Percentiles rank a stretch among this genome's conserved stretches.
Evolutionary conservation across 306 rosid genomes (phyloP).

Genomic region (Gastrolobium bilobum): DNA sequence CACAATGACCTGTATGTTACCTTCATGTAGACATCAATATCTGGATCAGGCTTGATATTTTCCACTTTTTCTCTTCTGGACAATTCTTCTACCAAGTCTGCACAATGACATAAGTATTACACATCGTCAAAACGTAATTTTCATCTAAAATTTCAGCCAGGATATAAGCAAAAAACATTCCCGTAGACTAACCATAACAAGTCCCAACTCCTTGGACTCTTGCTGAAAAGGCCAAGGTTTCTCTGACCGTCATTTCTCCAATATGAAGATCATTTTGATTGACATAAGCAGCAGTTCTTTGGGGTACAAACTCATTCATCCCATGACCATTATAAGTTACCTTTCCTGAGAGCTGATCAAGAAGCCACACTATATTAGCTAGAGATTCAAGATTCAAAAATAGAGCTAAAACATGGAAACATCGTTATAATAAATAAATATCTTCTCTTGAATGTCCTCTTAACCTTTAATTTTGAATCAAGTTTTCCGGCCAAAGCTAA

Average conservation of each 20-base stretch:
- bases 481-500: no score
- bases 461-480: background rate
- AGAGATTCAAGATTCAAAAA: background rate
- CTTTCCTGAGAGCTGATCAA: constrained; percentile 58
- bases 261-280: no score
- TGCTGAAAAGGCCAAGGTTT: no score
- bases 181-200: constrained; percentile 59
- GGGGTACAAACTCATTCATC: background rate
- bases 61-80: constrained; percentile 67
- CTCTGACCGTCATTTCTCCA: no score
- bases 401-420: background rate
- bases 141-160: constrained; percentile 5
- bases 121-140: background rate
- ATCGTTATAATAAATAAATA: background rate
- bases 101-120: background rate
- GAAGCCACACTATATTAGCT: background rate
- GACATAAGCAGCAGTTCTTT: no score
- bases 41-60: constrained; percentile 68
- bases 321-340: constrained; percentile 64
- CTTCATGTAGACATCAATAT: constrained; percentile 71
- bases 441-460: constrained; percentile 22
- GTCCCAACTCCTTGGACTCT: constrained; percentile 40
- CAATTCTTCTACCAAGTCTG: constrained; percentile 69
- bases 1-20: constrained; percentile 3
- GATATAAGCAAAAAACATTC: background rate